These are phyloP conservation scores for Ceriops tagal DNA, from an alignment of 345 rosid species.

Conservation along the genomic window DNA sequence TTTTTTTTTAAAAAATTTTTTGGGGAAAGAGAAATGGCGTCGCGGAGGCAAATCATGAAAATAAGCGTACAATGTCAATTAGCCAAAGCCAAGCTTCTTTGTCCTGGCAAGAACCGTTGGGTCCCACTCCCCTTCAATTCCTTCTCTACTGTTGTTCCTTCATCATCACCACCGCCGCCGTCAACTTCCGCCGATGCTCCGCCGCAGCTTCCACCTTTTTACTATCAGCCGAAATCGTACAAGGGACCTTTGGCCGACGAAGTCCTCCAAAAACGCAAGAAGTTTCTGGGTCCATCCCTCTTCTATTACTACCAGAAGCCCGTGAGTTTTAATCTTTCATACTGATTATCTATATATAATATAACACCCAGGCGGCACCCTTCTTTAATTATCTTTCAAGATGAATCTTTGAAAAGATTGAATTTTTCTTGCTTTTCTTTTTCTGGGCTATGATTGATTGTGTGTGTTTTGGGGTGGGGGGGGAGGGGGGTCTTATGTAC, in stretches of 20 bases:
- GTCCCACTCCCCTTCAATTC: conserved; percentile 17
- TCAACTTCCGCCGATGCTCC: conserved; percentile 18
- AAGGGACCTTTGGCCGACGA: conserved; percentile 68
- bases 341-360: too few species aligned
- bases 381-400: background rate
- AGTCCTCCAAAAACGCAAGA: conserved; percentile 69
- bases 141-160: conserved; percentile 15
- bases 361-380: too few species aligned
- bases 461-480: too few species aligned
- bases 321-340: conserved; percentile 31
- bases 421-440: background rate
- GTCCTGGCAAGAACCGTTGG: background rate
- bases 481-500: too few species aligned
- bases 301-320: conserved; percentile 86
- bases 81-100: conserved; percentile 15
- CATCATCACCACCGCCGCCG: conserved; percentile 15
- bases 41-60: conserved; percentile 35
- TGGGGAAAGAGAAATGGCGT: conserved; percentile 33
- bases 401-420: background rate
- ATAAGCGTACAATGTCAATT: conserved; percentile 20
- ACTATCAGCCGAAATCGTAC: conserved; percentile 65
- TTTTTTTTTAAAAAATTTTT: too few species aligned
- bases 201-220: conserved; percentile 71
- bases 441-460: background rate
- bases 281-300: conserved; percentile 81